Conservation (phyloP, 192 early-diverging fungal species). For the Pilaira anomala region DNA sequence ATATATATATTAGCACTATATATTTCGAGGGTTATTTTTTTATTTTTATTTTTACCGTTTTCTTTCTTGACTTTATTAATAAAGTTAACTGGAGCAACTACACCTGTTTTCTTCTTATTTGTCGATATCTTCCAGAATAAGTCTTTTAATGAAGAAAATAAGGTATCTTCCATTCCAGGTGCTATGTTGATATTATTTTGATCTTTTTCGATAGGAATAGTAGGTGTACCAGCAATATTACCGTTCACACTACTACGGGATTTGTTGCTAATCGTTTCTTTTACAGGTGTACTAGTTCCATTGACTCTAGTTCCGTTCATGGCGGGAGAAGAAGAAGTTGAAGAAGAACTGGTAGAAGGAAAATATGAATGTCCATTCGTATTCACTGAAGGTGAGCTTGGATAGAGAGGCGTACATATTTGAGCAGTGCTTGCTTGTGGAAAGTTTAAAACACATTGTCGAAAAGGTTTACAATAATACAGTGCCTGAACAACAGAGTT, state of each 20-base stretch:
- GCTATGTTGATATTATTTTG: constrained; percentile 12
- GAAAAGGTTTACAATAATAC: constrained; percentile 93
- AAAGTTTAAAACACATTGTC: constrained; percentile 85
- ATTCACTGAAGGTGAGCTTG: constrained; percentile 38
- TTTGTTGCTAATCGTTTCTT: constrained; percentile 5
- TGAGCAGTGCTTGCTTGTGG: constrained; percentile 41
- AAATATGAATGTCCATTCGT: constrained; percentile 1
- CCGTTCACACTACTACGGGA: background rate
- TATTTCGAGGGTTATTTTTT: background rate
- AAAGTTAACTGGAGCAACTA: constrained; percentile 80
- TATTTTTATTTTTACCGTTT: constrained; percentile 62
- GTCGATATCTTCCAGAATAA: constrained; percentile 81
- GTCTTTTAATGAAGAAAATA: constrained; percentile 82
- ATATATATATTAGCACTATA: background rate
- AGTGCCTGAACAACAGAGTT: constrained; percentile 96
- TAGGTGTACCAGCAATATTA: background rate
- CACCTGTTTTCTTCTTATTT: constrained; percentile 80
- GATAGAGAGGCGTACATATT: constrained; percentile 23
- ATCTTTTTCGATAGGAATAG: constrained; percentile 8
- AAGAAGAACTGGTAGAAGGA: constrained; percentile 4
- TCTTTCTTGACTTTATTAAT: constrained; percentile 88
- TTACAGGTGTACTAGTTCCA: constrained; percentile 1
- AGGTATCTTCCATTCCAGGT: constrained; percentile 68
- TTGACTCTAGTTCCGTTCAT: constrained; percentile 1
- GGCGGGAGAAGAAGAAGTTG: constrained; percentile 3